phyloP scores from a whole-genome alignment of 768 basidiomycete genomes.

The Amanita jacksonii region DNA sequence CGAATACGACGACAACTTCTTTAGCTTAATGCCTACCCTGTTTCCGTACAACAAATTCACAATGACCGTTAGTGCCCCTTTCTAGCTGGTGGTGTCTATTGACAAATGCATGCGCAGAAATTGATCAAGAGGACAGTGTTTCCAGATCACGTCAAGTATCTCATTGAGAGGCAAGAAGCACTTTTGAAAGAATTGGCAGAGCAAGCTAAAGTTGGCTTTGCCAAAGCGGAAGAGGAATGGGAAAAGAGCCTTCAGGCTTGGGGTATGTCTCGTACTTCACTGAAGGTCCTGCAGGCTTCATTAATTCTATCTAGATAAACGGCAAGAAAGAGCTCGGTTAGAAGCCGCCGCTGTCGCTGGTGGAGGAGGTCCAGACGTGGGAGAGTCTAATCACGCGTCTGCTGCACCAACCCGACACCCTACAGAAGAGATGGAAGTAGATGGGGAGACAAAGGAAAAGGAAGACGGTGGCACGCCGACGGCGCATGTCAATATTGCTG shows the following conservation, averaged over 20 bases:
- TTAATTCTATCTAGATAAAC: too few relatives aligned
- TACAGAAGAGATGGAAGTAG: constrained; percentile 39
- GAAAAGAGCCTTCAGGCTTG: constrained; percentile 60
- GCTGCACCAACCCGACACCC: constrained; percentile 32
- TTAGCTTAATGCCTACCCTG: constrained; percentile 74
- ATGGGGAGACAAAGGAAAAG: constrained; percentile 18
- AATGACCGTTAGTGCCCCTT: constrained; percentile 50
- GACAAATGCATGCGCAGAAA: constrained; percentile 44
- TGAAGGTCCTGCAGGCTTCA: too few relatives aligned
- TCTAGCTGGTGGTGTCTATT: not conserved
- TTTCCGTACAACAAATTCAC: constrained; percentile 97
- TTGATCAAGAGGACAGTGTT: constrained; percentile 88
- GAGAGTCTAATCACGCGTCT: constrained; percentile 15
- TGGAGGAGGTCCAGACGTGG: constrained; percentile 17
- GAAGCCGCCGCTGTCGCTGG: constrained; percentile 22
- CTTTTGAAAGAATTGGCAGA: constrained; percentile 52
- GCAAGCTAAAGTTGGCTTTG: constrained; percentile 56
- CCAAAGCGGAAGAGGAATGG: constrained; percentile 68
- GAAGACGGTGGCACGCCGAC: constrained; percentile 17
- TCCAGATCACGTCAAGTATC: constrained; percentile 54
- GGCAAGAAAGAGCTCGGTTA: constrained; percentile 44
- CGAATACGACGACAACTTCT: constrained; percentile 90
- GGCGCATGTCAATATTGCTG: constrained; percentile 11
- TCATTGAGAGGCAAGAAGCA: constrained; percentile 59
- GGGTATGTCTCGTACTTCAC: too few relatives aligned